These are phyloP conservation scores for Sporothrix phasma DNA, from an alignment of 2,329 filamentous ascomycete genomes.

Conservation along the genomic window DNA sequence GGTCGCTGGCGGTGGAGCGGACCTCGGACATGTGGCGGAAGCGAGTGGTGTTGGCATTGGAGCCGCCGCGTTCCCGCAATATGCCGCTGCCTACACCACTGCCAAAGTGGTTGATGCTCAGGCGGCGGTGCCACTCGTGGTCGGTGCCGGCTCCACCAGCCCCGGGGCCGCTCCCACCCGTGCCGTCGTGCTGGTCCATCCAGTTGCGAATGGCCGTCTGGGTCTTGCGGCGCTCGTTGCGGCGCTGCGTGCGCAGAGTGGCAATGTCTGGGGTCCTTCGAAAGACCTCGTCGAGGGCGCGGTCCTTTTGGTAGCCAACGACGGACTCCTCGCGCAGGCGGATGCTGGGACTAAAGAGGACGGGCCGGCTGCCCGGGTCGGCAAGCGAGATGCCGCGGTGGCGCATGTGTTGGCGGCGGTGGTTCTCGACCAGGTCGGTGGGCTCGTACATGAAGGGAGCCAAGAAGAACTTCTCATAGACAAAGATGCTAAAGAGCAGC, in stretches of 20 bases:
- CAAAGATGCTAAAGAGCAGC: slow-evolving; percentile 73
- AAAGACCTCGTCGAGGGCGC: slow-evolving; percentile 85
- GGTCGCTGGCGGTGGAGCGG: slow-evolving; percentile 53
- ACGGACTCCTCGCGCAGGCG: slow-evolving; percentile 78
- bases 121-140: slow-evolving; percentile 41
- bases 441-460: slow-evolving; percentile 69
- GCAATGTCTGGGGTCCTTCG: slow-evolving; percentile 58
- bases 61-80: slow-evolving; percentile 30
- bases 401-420: slow-evolving; percentile 42
- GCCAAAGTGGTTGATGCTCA: slow-evolving; percentile 21
- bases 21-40: slow-evolving; percentile 44
- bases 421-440: slow-evolving; percentile 73
- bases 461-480: slow-evolving; percentile 75
- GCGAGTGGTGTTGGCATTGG: slow-evolving; percentile 26
- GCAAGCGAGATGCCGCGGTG: slow-evolving; percentile 45
- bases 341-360: slow-evolving; percentile 62
- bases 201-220: slow-evolving; percentile 77
- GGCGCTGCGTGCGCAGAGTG: slow-evolving; percentile 48
- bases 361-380: slow-evolving; percentile 44
- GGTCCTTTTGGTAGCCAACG: slow-evolving; percentile 80
- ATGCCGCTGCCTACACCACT: too few species aligned
- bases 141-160: slow-evolving; percentile 14
- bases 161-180: slow-evolving; percentile 22
- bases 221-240: slow-evolving; percentile 59
- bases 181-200: slow-evolving; percentile 66